phyloP scores from a whole-genome alignment of 2,329 filamentous ascomycete genomes.

The Exophiala viscosa region DNA sequence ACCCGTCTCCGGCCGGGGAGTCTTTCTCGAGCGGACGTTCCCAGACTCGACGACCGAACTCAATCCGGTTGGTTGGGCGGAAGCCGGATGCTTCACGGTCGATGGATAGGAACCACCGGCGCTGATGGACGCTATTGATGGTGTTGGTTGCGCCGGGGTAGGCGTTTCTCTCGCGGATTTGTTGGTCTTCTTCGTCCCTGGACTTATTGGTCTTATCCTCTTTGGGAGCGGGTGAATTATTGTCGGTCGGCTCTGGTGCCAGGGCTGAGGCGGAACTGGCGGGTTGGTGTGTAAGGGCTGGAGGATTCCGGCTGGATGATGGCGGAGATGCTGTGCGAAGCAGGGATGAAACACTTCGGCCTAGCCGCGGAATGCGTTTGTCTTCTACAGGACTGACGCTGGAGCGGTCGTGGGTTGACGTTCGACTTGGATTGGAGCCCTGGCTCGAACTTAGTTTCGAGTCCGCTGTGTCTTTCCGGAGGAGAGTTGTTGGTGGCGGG shows the following conservation, averaged over 20 bases:
- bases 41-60: constrained; percentile 6
- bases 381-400: background rate
- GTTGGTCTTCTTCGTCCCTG: constrained; percentile 22
- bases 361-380: constrained; percentile 2
- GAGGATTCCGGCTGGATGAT: background rate
- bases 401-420: constrained; percentile 22
- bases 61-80: constrained; percentile 9
- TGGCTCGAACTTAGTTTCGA: background rate
- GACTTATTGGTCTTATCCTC: background rate
- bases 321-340: constrained; percentile 22
- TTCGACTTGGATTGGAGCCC: constrained; percentile 2
- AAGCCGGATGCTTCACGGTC: constrained; percentile 61
- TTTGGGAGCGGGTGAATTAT: background rate
- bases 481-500: constrained; percentile 8
- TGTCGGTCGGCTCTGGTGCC: background rate
- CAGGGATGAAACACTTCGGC: constrained; percentile 20
- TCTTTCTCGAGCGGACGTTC: constrained; percentile 1
- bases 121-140: constrained; percentile 64
- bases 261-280: background rate
- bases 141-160: constrained; percentile 64
- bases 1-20: background rate
- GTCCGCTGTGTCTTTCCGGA: background rate
- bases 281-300: background rate
- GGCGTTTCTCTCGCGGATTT: constrained; percentile 59
- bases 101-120: constrained; percentile 63